phyloP scores from a whole-genome alignment of 768 basidiomycete species.

The Pisolithus albus region DNA sequence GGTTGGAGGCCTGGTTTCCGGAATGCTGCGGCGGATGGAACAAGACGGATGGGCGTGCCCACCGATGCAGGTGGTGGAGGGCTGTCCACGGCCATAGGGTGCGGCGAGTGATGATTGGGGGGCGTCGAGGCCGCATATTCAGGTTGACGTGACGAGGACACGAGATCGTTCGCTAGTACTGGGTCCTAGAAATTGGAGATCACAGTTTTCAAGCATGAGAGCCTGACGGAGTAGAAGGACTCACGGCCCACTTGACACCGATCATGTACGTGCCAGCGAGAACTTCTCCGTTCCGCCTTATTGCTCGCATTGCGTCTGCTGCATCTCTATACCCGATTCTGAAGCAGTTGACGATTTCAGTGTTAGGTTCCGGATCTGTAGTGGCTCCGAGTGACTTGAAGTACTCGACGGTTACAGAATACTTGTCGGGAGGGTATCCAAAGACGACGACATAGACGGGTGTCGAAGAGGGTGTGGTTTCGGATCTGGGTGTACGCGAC shows the following conservation, averaged over 20 bases:
- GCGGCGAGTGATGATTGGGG: conserved; percentile 17
- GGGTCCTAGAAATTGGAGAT: conserved; percentile 46
- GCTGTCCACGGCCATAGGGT: conserved; percentile 44
- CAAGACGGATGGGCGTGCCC: conserved; percentile 67
- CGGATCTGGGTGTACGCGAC: conserved; percentile 15
- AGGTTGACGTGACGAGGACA: conserved; percentile 22
- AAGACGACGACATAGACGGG: conserved; percentile 72
- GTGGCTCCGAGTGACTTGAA: conserved; percentile 67
- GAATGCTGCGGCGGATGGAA: conserved; percentile 69
- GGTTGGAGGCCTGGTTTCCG: conserved; percentile 34
- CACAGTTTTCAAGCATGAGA: background rate
- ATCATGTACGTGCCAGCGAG: conserved; percentile 74
- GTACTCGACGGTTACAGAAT: conserved; percentile 63
- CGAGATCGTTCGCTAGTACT: conserved; percentile 50
- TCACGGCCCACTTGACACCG: conserved; percentile 78
- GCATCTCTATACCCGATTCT: conserved; percentile 66
- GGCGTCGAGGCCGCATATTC: conserved; percentile 12
- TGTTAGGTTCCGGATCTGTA: conserved; percentile 60
- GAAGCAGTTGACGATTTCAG: conserved; percentile 75
- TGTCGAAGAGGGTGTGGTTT: conserved; percentile 23
- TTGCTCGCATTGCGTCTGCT: conserved; percentile 70
- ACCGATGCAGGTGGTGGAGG: conserved; percentile 38
- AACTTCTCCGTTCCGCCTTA: conserved; percentile 78
- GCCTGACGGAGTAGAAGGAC: conserved; percentile 23
- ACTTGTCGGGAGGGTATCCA: conserved; percentile 82